Percentiles rank a stretch among this genome's conserved stretches.
phyloP scores from a whole-genome alignment of 129 eudicot species.

The Silybum marianum region DNA sequence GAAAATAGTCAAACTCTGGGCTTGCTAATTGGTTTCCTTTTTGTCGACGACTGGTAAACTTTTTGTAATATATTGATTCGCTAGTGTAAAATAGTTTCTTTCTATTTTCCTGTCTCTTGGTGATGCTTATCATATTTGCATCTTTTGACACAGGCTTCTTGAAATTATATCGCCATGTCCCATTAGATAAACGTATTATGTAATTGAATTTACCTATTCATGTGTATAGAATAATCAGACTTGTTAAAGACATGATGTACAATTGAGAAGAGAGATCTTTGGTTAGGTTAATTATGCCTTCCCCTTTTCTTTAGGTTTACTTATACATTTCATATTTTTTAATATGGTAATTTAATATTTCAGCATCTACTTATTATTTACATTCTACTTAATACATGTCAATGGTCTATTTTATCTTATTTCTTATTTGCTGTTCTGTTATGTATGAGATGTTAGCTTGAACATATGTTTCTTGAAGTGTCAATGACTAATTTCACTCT shows the following conservation, averaged over 20 bases:
- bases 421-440: neutral
- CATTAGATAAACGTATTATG: neutral
- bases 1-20: conserved; percentile 90
- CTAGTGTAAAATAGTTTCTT: neutral
- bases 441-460: neutral
- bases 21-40: conserved; percentile 86
- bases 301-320: neutral
- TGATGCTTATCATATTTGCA: neutral
- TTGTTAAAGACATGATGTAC: neutral
- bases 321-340: neutral
- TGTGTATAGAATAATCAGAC: neutral
- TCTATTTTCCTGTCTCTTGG: neutral
- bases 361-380: neutral
- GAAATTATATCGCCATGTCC: neutral
- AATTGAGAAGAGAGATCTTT: neutral
- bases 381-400: neutral
- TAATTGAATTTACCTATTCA: neutral
- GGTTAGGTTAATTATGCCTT: neutral
- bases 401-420: neutral
- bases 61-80: conserved; percentile 11
- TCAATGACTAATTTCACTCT: neutral
- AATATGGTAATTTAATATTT: neutral
- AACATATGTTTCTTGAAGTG: neutral
- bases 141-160: neutral
- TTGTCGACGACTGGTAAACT: conserved; percentile 89